Base-by-base conservation (phyloP, 108 stramenopile species). In the Aurantiochytrium sp. region DNA sequence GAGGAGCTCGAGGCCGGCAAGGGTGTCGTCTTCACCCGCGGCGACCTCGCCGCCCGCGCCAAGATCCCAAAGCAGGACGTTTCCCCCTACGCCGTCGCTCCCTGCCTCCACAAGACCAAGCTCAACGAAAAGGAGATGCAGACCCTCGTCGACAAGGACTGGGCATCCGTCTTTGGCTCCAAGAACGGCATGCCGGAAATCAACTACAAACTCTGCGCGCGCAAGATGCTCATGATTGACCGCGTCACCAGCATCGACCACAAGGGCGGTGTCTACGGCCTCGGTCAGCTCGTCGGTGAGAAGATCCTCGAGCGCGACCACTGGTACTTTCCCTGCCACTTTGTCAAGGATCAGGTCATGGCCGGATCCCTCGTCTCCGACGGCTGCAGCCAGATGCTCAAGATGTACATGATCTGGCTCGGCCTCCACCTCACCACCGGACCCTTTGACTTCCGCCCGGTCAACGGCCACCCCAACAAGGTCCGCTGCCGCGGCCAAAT, bases 301-400 rank as follows among this genome's bases (percentile, higher is more conserved):
- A 69, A 69, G 64, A 69, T 69, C 64, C 64, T 69, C 64, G 64
- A 69, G 64, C 64, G 64, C 64, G 64, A 69, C 64, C 64, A 69
- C 64, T 69, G 64, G 64, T 69, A 69, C 64, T 69, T 69, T 42
- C 64, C 64, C 35, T 69, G 64, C 64, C 64, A 69, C 64, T 69
- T 69, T 23, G 64, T 69, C 64, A 42, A 42, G 42, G 64, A 69
- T 23, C 14, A 69, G 64, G 64, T 69, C 64, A 69, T 69, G 64
- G 64, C 64, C 42, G 64, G 64, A 8, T 69, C 64, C 14, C 64
- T 69, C 64, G 64, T 69, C 35, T 69, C 64, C 8, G 64, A 69
- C 64, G 64, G 64, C 64, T 69, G 64, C 64, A 69, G 64, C 64
- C 64, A 69, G 64, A 28, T 69, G 35, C 64, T 69, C 64, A 69